Evolutionary conservation across 768 basidiomycete species (phyloP), one percentile per base, ranked within the genome.

Genomic region (Suillus placidus): DNA sequence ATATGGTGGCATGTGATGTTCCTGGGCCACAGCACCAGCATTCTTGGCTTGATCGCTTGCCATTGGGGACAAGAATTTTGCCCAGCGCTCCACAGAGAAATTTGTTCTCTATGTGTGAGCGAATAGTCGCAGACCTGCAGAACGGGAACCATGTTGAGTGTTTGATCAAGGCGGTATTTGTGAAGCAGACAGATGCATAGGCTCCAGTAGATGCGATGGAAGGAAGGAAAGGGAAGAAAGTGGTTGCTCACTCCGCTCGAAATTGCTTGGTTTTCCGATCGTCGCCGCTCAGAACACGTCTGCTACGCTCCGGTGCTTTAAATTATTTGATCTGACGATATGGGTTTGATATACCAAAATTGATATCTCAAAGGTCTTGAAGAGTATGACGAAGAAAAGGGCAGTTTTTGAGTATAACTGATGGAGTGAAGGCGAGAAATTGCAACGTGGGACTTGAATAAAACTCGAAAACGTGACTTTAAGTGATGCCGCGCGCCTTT

Each of bases 261-360:
- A 54, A 77, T 77, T 74, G 77, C 77, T 69, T 63, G 67, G 67
- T 75, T 75, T 78, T 75, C 75, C 75, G 76, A 76, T 70, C 70
- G 76, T 71, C 76, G 77, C 77, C 77, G 76, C 76, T 77, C 76
- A 76, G 76, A 77, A 77, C 71, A 70, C 38, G 56, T 55, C 52
- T 43, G 60, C 60, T 70, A 68, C 67, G 58, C 63, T 57, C 55
- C 69, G 62, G 70, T 70, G 66, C 60, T 60, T 10, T 52, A 62
- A 51, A 61, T 64, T 55, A 49, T 18, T 62, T 40, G 43, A 37
- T 60, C 58, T 61, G 58, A 66, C 45, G 70, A 61, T 56, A 61
- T 66, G 68, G 47, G 42, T 64, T 61, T 64, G 37, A 45, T 32
- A 45, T 32, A 49, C 52, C 57, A 57, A 64, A 40, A 34, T 34